phyloP scores from a whole-genome alignment of 2,329 filamentous ascomycete species.

The Teratosphaeria epicoccoides region DNA sequence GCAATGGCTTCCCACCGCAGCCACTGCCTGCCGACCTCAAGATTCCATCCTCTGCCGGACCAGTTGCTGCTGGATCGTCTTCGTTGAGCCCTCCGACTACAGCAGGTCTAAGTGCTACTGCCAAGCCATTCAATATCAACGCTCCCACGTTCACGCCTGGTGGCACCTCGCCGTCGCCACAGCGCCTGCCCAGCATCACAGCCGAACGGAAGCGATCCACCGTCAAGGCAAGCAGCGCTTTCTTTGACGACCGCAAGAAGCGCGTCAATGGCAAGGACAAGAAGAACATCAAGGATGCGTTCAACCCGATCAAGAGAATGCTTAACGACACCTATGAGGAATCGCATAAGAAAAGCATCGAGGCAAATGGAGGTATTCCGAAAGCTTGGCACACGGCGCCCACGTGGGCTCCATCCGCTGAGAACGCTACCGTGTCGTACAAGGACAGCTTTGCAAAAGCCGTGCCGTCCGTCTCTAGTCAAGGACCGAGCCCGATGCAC shows the following conservation, averaged over 20 bases:
- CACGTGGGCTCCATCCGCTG: conserved; percentile 56
- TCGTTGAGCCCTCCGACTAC: conserved; percentile 36
- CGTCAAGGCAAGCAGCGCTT: conserved; percentile 6
- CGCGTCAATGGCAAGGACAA: conserved; percentile 10
- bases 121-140: conserved; percentile 74
- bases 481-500: conserved; percentile 53
- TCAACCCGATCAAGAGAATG: conserved; percentile 56
- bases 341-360: conserved; percentile 49
- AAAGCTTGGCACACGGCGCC: conserved; percentile 75
- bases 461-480: conserved; percentile 32
- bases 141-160: conserved; percentile 74
- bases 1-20: not conserved
- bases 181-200: conserved; percentile 20
- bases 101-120: conserved; percentile 46
- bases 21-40: not conserved
- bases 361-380: conserved; percentile 70
- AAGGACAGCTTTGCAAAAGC: conserved; percentile 64
- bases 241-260: conserved; percentile 5
- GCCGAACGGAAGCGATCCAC: conserved; percentile 15
- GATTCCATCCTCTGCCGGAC: not conserved
- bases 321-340: conserved; percentile 47
- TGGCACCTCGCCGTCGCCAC: conserved; percentile 60
- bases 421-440: conserved; percentile 68
- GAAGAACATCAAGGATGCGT: conserved; percentile 42
- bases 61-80: conserved; percentile 3